Conservation (phyloP, 2,329 filamentous ascomycete genomes). For the Colletotrichum limetticola region DNA sequence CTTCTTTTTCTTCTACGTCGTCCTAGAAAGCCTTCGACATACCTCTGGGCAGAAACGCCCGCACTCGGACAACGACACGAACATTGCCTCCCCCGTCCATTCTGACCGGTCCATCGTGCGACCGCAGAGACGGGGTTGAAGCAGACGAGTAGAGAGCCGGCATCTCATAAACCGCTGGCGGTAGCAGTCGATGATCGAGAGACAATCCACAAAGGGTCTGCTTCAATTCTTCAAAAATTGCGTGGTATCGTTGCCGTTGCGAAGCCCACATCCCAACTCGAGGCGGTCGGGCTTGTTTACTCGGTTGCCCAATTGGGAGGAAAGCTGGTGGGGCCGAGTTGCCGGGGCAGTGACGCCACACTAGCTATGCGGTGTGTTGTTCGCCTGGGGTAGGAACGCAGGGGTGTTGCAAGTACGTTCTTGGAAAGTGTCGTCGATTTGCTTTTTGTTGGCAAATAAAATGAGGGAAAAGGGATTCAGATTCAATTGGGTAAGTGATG, state of each 20-base stretch:
- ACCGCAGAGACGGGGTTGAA: conserved; percentile 81
- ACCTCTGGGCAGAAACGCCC: conserved; percentile 85
- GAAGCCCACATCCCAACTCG: conserved; percentile 36
- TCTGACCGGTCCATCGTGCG: conserved; percentile 74
- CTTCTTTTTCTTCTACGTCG: not conserved
- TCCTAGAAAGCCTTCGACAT: conserved; percentile 32
- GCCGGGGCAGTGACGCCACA: conserved; percentile 35
- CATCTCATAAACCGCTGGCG: conserved; percentile 49
- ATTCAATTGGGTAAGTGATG: not conserved
- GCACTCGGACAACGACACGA: conserved; percentile 82
- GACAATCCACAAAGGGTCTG: conserved; percentile 54
- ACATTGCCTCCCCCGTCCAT: conserved; percentile 80
- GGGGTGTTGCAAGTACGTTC: not conserved
- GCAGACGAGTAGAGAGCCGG: conserved; percentile 70
- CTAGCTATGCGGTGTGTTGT: conserved; percentile 21
- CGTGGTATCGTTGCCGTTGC: conserved; percentile 50
- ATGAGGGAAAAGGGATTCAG: not conserved
- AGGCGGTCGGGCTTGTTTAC: conserved; percentile 37
- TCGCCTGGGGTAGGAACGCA: not conserved
- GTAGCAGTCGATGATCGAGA: conserved; percentile 58
- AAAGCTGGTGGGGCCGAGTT: conserved; percentile 35
- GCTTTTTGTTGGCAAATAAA: not conserved
- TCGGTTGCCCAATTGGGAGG: conserved; percentile 35
- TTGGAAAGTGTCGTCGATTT: not conserved
- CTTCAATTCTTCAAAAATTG: conserved; percentile 51